These are phyloP conservation scores for Tanacetum coccineum DNA, from an alignment of 129 eudicot genomes.

Conservation along the genomic window DNA sequence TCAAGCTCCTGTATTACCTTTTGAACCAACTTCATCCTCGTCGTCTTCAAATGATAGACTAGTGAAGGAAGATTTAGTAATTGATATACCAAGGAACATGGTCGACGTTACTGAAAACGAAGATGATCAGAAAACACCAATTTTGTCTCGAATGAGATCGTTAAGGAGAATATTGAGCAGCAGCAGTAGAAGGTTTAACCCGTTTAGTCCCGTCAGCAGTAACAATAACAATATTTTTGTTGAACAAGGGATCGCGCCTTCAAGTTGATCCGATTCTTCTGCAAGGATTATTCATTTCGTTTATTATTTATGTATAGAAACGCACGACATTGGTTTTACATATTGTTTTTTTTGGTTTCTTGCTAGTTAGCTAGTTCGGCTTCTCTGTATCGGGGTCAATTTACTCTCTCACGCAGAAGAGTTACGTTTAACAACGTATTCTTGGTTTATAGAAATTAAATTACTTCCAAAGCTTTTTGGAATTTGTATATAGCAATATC, in stretches of 20 bases:
- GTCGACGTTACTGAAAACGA: constrained; percentile 9
- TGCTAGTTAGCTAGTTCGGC: constrained; percentile 14
- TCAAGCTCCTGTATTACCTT: constrained; percentile 3
- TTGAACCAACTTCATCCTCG: constrained; percentile 24
- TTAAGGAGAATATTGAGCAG: constrained; percentile 75
- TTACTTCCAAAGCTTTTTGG: no score
- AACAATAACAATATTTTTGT: constrained; percentile 20
- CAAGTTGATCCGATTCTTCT: background rate
- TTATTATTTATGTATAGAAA: background rate
- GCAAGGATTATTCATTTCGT: background rate
- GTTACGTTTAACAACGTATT: background rate
- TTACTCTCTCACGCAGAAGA: constrained; percentile 16
- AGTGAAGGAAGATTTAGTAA: constrained; percentile 38
- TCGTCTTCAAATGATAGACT: constrained; percentile 21
- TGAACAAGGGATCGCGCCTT: constrained; percentile 10
- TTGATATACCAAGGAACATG: constrained; percentile 52
- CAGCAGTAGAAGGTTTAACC: constrained; percentile 58
- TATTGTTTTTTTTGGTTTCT: background rate
- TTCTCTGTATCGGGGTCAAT: constrained; percentile 16
- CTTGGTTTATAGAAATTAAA: no score
- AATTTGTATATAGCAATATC: no score
- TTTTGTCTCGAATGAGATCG: constrained; percentile 34
- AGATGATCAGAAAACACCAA: constrained; percentile 37
- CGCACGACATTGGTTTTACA: background rate
- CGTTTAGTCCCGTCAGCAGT: constrained; percentile 39